A percentile compares a stretch with the other conserved stretches of the same genome.
These are phyloP conservation scores for Colletotrichum melonis DNA, from an alignment of 2,329 filamentous ascomycete genomes.

Conservation along the genomic window DNA sequence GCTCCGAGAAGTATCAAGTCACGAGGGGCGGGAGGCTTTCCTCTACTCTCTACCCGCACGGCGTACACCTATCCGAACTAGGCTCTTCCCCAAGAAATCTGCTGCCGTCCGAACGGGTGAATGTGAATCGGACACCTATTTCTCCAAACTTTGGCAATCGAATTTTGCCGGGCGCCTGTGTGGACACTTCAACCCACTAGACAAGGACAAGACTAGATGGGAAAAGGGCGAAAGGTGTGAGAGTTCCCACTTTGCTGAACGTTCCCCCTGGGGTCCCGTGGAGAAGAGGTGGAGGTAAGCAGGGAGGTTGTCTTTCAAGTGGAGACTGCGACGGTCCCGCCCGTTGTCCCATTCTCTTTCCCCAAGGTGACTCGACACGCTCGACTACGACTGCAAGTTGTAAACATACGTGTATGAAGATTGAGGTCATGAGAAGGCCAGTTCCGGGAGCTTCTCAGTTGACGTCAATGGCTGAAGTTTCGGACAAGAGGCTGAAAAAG, in stretches of 20 bases:
- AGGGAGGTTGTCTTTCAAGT: slow-evolving; percentile 19
- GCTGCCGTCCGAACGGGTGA: slow-evolving; percentile 26
- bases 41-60: background rate
- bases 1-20: slow-evolving; percentile 6
- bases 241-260: slow-evolving; percentile 18
- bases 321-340: slow-evolving; percentile 27
- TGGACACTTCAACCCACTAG: slow-evolving; percentile 23
- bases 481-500: background rate
- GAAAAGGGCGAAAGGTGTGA: slow-evolving; percentile 9
- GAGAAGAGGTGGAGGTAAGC: slow-evolving; percentile 24
- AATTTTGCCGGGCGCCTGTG: slow-evolving; percentile 31
- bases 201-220: slow-evolving; percentile 27
- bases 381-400: background rate
- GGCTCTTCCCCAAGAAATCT: slow-evolving; percentile 9
- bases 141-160: slow-evolving; percentile 9
- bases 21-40: background rate
- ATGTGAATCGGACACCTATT: slow-evolving; percentile 3
- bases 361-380: background rate
- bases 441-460: background rate
- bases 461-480: background rate
- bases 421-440: background rate
- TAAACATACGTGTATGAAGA: background rate
- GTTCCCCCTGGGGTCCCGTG: slow-evolving; percentile 29
- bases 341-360: slow-evolving; percentile 5
- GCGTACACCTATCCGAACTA: background rate